Percentiles rank a stretch among this genome's conserved stretches.
phyloP scores from a whole-genome alignment of 2,329 filamentous ascomycete species.

The Aspergillus sp. region DNA sequence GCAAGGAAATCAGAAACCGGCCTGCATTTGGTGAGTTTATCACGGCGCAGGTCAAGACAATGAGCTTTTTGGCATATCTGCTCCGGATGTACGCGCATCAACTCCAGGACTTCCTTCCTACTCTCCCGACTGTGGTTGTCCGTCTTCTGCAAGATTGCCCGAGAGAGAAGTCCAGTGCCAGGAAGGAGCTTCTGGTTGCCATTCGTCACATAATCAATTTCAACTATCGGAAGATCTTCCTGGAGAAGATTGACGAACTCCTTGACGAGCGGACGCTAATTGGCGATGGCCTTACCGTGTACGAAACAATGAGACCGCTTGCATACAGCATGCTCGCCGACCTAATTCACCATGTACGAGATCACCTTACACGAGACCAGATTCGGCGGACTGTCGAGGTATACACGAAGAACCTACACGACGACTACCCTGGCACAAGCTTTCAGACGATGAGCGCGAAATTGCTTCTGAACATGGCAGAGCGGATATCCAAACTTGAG shows the following conservation, averaged over 20 bases:
- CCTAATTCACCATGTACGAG: constrained; percentile 91
- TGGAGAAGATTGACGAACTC: constrained; percentile 89
- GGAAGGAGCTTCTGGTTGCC: constrained; percentile 92
- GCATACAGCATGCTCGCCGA: constrained; percentile 99
- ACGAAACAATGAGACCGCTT: constrained; percentile 90
- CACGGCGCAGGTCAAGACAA: constrained; percentile 96
- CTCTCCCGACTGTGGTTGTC: constrained; percentile 82
- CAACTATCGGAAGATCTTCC: constrained; percentile 91
- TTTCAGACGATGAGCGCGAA: constrained; percentile 99
- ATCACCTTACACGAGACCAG: constrained; percentile 79
- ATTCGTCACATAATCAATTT: constrained; percentile 99
- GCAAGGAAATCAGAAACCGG: constrained; percentile 85
- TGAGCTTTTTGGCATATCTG: constrained; percentile 95
- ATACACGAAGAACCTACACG: constrained; percentile 92
- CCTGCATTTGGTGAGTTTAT: constrained; percentile 96
- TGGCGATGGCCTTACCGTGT: constrained; percentile 90
- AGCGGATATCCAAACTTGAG: constrained; percentile 88
- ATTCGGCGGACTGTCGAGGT: constrained; percentile 95
- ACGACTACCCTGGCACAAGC: constrained; percentile 93
- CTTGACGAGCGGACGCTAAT: constrained; percentile 91
- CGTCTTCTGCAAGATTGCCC: constrained; percentile 89
- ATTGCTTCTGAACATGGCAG: constrained; percentile 92
- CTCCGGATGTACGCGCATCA: constrained; percentile 82
- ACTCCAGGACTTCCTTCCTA: constrained; percentile 77
- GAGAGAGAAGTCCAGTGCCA: constrained; percentile 81